phyloP scores from a whole-genome alignment of 257 asterid genomes.

The Striga asiatica region DNA sequence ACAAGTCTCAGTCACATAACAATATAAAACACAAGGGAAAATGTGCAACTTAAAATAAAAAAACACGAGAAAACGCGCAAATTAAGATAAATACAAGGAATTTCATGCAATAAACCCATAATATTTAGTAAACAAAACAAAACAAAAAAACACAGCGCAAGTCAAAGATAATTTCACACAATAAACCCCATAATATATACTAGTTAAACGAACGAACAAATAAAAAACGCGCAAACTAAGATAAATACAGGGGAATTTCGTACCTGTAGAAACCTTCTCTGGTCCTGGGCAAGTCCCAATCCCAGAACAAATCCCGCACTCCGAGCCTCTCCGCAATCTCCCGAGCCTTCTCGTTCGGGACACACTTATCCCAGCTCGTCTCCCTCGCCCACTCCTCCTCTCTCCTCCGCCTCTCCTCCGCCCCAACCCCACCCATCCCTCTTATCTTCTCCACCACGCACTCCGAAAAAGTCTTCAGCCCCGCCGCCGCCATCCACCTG shows the following conservation, averaged over 20 bases:
- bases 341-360: constrained; percentile 63
- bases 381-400: constrained; percentile 66
- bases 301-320: constrained; percentile 56
- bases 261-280: constrained; percentile 86
- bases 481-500: constrained; percentile 65
- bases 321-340: constrained; percentile 59
- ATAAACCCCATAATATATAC: no score
- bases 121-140: no score
- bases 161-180: no score
- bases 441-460: constrained; percentile 64
- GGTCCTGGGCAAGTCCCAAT: constrained; percentile 90
- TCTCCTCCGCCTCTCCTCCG: constrained; percentile 57
- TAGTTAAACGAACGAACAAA: no score
- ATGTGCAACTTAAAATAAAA: no score
- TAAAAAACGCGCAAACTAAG: no score
- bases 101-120: no score
- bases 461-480: constrained; percentile 65
- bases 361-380: constrained; percentile 55
- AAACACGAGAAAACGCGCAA: no score
- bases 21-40: no score
- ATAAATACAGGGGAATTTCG: background rate
- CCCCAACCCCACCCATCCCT: constrained; percentile 36
- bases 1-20: no score
- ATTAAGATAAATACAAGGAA: no score
- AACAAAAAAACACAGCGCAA: no score